Base-by-base conservation (phyloP, 495 filamentous ascomycete genomes). In the Lasiosphaeria hispida region DNA sequence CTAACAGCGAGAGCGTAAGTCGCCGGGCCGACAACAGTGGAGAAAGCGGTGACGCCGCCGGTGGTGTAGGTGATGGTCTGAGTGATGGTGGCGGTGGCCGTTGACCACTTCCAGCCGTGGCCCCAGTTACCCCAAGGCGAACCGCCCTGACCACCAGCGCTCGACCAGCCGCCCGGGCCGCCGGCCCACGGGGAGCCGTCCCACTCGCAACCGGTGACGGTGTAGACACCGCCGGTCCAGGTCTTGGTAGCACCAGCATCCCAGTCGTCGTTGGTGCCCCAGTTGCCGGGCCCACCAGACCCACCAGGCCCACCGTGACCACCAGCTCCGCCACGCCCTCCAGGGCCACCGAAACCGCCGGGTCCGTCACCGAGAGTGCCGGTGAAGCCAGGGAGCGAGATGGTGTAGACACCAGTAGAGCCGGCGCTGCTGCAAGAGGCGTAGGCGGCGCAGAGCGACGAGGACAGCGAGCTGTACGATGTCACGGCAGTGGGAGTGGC, bases 181-280 rank as follows among this genome's bases (percentile, higher is more conserved):
- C 76, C 75, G 14, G 72, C 74, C 76, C 76, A 77, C 0, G 73
- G 72, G n/a, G 70, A 74, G 10, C 76, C 76, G 57, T 64, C 59
- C 65, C 73, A 79, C 42, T 75, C 64, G 59, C 76, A 79, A 1
- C 76, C 76, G 3, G 75, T 79, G 3, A 79, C 73, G 35, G 76
- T 79, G 41, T 75, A 76, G 36, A 69, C 68, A 39, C 76, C 76
- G 15, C 73, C 73, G 9, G 71, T 61, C 74, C 73, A 79, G 53
- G 75, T 77, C 44, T 49, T 61, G 43, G 71, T 60, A 43, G 30
- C 51, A 30, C 14, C 56, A 36, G 36, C 57, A 39, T 39, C 57
- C 57, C 57, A 60, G 38, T 56, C 39, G 15, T 40, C 57, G 45
- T 23, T 52, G 38, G 56, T 51, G 53, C 53, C 41, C 7, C 18